Conservation (phyloP, 202 grass and related monocot species). For the Dendrocalamus latiflorus region DNA sequence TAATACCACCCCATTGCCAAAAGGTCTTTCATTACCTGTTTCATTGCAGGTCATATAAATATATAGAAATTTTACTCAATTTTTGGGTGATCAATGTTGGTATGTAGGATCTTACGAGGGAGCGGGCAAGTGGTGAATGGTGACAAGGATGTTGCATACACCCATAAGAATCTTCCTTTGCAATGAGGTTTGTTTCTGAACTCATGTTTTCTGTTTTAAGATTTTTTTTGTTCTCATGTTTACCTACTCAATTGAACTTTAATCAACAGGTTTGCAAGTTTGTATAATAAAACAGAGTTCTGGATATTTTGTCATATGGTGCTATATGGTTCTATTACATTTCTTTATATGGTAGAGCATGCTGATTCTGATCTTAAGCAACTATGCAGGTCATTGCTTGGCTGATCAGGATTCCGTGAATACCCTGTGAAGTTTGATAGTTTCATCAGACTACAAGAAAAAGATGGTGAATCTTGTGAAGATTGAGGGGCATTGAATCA, state of each 20-base stretch:
- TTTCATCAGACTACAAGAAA: neutral
- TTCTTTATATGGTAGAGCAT: no score
- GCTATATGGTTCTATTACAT: no score
- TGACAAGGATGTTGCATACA: constrained; percentile 69
- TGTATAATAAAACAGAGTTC: neutral
- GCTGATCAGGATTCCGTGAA: constrained; percentile 16
- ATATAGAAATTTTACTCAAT: neutral
- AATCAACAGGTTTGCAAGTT: neutral
- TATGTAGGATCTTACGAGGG: constrained; percentile 78
- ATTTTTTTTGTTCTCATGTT: neutral
- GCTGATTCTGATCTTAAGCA: neutral
- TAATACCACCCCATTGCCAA: neutral
- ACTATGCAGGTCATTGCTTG: constrained; percentile 21
- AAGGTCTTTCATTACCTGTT: neutral
- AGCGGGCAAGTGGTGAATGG: constrained; percentile 81
- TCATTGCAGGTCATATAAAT: neutral
- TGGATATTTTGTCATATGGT: neutral
- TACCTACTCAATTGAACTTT: neutral
- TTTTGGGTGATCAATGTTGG: constrained; percentile 17
- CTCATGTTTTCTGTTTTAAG: neutral
- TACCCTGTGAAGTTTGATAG: neutral
- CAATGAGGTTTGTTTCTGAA: constrained; percentile 33
- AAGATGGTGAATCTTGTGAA: constrained; percentile 12
- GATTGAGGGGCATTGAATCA: constrained; percentile 7
- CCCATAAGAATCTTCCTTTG: constrained; percentile 70